Percentiles rank a stretch among this genome's conserved stretches.
phyloP scores from a whole-genome alignment of 2,329 filamentous ascomycete species.

The Phialocephala sp. region DNA sequence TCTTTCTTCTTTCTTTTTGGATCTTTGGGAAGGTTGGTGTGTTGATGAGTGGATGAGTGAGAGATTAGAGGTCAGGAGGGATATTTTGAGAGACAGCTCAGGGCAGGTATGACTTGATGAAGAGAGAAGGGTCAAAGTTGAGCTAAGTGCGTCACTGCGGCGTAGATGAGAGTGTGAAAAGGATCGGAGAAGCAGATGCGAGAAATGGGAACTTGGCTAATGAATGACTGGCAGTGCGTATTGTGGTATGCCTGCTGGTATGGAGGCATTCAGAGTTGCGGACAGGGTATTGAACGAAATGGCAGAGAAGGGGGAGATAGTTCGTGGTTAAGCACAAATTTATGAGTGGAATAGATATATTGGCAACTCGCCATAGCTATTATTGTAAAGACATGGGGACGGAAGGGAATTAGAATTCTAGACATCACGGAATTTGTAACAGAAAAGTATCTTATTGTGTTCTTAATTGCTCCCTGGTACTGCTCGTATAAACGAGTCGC shows the following conservation, averaged over 20 bases:
- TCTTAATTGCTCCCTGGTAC: background rate
- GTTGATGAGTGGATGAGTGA: too few relatives aligned
- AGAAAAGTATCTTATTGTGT: background rate
- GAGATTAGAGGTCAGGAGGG: too few relatives aligned
- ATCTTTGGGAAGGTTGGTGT: background rate
- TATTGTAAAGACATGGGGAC: background rate
- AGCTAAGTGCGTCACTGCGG: too few relatives aligned
- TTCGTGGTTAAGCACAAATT: constrained; percentile 22
- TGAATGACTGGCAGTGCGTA: constrained; percentile 34
- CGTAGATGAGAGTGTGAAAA: too few relatives aligned
- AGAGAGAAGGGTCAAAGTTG: too few relatives aligned
- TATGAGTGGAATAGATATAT: background rate
- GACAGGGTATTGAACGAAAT: constrained; percentile 41
- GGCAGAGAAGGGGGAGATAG: constrained; percentile 39
- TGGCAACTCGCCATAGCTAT: too few relatives aligned
- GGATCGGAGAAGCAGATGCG: too few relatives aligned
- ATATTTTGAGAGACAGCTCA: too few relatives aligned
- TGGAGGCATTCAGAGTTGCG: constrained; percentile 41
- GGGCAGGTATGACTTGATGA: too few relatives aligned
- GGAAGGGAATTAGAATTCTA: too few relatives aligned
- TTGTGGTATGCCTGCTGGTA: constrained; percentile 41
- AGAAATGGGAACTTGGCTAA: background rate
- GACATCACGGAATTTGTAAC: background rate
- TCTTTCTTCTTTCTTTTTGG: background rate
- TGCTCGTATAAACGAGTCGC: background rate